A percentile compares a stretch with the other conserved stretches of the same genome.
phyloP scores from a whole-genome alignment of 345 rosid genomes.

The Salix dunnii region DNA sequence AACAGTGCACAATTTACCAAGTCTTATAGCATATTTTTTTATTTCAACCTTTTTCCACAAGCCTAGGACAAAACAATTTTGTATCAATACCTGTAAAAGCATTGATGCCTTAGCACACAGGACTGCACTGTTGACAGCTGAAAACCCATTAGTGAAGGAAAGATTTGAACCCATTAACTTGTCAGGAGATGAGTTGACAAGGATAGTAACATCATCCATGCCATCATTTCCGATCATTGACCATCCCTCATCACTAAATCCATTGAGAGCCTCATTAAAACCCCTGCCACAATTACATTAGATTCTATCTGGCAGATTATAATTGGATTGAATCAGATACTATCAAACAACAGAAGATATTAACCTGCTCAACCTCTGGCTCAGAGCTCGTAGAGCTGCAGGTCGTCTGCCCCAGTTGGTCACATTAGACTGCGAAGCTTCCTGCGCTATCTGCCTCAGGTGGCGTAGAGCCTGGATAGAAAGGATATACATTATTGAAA shows the following conservation, averaged over 20 bases:
- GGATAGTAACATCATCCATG: slow-evolving; percentile 93
- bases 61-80: neutral
- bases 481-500: slow-evolving; percentile 8
- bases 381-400: slow-evolving; percentile 85
- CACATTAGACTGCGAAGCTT: slow-evolving; percentile 74
- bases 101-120: slow-evolving; percentile 96
- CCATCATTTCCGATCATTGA: slow-evolving; percentile 85
- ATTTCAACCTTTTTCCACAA: neutral
- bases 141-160: slow-evolving; percentile 75
- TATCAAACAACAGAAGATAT: slow-evolving; percentile 15
- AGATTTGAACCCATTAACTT: slow-evolving; percentile 91
- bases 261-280: slow-evolving; percentile 94
- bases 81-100: slow-evolving; percentile 81
- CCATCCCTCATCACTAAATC: slow-evolving; percentile 98
- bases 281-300: slow-evolving; percentile 50
- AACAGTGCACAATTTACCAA: neutral
- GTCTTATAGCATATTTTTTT: neutral
- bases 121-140: slow-evolving; percentile 73
- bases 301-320: slow-evolving; percentile 1
- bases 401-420: slow-evolving; percentile 95
- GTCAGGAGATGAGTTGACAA: slow-evolving; percentile 88
- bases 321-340: neutral
- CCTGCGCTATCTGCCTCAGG: slow-evolving; percentile 91
- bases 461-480: slow-evolving; percentile 76
- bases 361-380: slow-evolving; percentile 97